Evolutionary conservation across 331 rosid genomes (phyloP), one percentile per base, ranked within the genome.

Genomic region (Erythrophleum ivorense): DNA sequence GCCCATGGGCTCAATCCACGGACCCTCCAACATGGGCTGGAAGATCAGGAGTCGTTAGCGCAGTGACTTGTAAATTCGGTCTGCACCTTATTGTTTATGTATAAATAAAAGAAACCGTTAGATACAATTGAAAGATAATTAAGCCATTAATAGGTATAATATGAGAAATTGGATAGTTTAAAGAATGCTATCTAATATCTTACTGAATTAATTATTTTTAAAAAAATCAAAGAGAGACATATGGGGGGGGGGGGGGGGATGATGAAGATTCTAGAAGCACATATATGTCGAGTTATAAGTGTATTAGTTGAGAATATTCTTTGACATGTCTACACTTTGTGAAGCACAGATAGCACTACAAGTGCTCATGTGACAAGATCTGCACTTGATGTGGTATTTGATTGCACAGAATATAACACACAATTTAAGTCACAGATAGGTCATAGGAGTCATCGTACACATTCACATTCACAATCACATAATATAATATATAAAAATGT

Each of bases 321-420:
- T 9, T 59, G 46, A 64, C 34, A 15, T 83, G 86, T 68, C 73
- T 73, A 59, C 59, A 73, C 83, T 79, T 78, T 78, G 77, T 29
- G 73, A 66, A 65, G 73, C 83, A 83, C 52, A 78, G 48, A 31
- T 34, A 66, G 53, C 71, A 46, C 54, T 31, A 48, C 9, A 68
- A 67, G 33, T 43, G 54, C 29, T 73, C 64, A 50, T 13, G 77
- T 78, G 83, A 78, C 78, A 24, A 57, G 67, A 66, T 73, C 57
- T 52, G 83, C 80, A 64, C 76, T 73, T 74, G 86, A 55, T 82
- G 60, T 71, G 73, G 82, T 15, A 57, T 71, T 43, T 77, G 60
- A 77, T 70, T 77, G 29, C 29, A 24, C 29, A 24, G 29, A 24
- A 24, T 24, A 1, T 24, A 60, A 29, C 16, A 72, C 33, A 63